phyloP scores from a whole-genome alignment of 164 flowering plant species.

The Stephania yunnanensis region DNA sequence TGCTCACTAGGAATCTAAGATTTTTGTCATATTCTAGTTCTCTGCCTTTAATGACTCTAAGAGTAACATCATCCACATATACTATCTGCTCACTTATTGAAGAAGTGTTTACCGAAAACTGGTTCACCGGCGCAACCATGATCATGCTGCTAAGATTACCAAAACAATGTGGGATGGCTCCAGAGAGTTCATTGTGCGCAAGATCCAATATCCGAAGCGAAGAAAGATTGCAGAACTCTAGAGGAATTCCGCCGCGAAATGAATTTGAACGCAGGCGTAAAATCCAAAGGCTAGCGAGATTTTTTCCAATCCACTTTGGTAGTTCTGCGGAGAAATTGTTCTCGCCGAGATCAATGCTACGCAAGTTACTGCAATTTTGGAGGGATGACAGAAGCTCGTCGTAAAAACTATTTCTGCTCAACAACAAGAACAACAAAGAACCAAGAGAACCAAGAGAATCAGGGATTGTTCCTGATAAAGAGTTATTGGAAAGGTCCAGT shows the following conservation, averaged over 20 bases:
- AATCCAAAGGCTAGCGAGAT: neutral
- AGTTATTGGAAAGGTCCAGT: too few relatives aligned
- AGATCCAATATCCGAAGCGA: slow-evolving; percentile 2
- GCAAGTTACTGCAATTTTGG: neutral
- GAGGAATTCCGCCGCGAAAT: neutral
- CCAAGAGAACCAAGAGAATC: neutral
- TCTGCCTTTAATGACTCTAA: neutral
- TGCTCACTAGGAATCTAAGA: neutral
- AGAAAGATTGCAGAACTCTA: neutral
- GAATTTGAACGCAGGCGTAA: neutral
- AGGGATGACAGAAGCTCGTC: neutral
- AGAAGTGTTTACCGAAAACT: neutral
- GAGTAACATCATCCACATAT: neutral
- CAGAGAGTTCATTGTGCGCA: neutral
- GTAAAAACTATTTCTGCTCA: neutral
- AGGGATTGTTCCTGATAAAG: too few relatives aligned
- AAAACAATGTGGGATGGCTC: slow-evolving; percentile 4
- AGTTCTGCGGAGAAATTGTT: neutral
- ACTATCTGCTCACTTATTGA: neutral
- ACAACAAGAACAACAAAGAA: neutral
- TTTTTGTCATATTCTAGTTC: neutral
- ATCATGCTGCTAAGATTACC: neutral
- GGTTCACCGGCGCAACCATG: neutral
- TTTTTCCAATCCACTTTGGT: neutral
- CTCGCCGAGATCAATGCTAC: slow-evolving; percentile 6